Evolutionary conservation across 1,139 yeast genomes (phyloP).

Genomic region (Scheffersomyces illinoinensis): DNA sequence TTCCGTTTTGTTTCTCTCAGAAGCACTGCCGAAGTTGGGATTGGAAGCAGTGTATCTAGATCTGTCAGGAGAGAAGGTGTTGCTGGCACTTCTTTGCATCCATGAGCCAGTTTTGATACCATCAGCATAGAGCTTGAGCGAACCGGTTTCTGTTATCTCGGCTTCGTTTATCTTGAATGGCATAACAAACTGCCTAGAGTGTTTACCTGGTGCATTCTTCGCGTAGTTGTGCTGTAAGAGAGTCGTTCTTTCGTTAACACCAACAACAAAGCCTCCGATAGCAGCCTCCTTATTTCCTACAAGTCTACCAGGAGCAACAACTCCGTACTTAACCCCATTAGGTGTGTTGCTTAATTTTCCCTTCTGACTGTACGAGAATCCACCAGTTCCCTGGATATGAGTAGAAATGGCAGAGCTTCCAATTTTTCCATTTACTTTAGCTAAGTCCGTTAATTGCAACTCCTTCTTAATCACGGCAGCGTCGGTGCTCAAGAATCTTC

Average conservation of each 20-base stretch:
- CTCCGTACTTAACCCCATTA: slow-evolving; percentile 62
- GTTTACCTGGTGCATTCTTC: slow-evolving; percentile 44
- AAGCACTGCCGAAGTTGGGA: slow-evolving; percentile 33
- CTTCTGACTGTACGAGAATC: slow-evolving; percentile 66
- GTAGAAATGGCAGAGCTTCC: slow-evolving; percentile 9
- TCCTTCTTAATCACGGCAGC: slow-evolving; percentile 20
- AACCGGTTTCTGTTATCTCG: slow-evolving; percentile 38
- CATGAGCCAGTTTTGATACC: slow-evolving; percentile 45
- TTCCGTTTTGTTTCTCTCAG: slow-evolving; percentile 38
- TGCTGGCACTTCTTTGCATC: slow-evolving; percentile 30
- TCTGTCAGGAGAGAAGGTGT: slow-evolving; percentile 15
- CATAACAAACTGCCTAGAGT: slow-evolving; percentile 45
- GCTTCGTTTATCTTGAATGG: slow-evolving; percentile 47
- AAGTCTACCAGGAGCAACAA: slow-evolving; percentile 71
- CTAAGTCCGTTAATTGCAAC: slow-evolving; percentile 21
- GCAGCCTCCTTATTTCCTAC: slow-evolving; percentile 59
- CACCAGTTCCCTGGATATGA: slow-evolving; percentile 65
- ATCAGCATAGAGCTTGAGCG: slow-evolving; percentile 40
- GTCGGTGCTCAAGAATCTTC: slow-evolving; percentile 26
- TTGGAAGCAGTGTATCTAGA: slow-evolving; percentile 30
- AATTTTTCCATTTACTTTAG: slow-evolving; percentile 16
- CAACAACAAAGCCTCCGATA: slow-evolving; percentile 72
- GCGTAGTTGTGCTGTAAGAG: slow-evolving; percentile 43
- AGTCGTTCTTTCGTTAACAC: slow-evolving; percentile 38
- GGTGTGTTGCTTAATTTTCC: slow-evolving; percentile 78